Evolutionary conservation across 202 grass and related monocot species (phyloP).

Genomic region (Musa balbisiana): DNA sequence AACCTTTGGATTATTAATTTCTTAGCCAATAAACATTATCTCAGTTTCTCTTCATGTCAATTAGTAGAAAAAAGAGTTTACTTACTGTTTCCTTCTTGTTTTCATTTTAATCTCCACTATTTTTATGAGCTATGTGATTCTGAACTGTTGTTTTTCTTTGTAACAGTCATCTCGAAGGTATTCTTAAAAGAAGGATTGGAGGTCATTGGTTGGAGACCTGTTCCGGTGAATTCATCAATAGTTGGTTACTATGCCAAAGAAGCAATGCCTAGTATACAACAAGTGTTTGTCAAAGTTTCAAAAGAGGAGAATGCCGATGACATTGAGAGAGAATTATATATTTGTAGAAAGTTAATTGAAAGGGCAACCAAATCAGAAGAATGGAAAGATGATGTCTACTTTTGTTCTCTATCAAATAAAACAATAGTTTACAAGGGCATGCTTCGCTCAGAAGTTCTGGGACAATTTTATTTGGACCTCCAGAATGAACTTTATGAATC

Average conservation of each 20-base stretch:
- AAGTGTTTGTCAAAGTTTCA: conserved; percentile 77
- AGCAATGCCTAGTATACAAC: conserved; percentile 89
- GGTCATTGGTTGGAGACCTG: conserved; percentile 85
- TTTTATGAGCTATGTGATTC: conserved; percentile 4
- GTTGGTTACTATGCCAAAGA: conserved; percentile 88
- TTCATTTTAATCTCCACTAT: not conserved
- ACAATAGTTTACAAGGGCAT: conserved; percentile 99
- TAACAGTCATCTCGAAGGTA: conserved; percentile 66
- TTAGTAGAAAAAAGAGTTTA: not conserved
- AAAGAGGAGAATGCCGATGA: conserved; percentile 92
- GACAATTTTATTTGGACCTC: conserved; percentile 94
- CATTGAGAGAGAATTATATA: conserved; percentile 95
- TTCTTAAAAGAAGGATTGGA: conserved; percentile 86
- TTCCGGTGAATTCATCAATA: conserved; percentile 71
- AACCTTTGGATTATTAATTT: not conserved
- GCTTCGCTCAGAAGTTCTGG: conserved; percentile 94
- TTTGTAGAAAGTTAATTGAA: conserved; percentile 91
- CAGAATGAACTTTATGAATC: conserved; percentile 76
- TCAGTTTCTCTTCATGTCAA: not conserved
- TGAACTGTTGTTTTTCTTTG: conserved; percentile 35
- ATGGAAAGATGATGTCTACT: conserved; percentile 91
- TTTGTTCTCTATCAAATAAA: conserved; percentile 82
- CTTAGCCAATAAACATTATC: not conserved
- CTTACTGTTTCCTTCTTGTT: not conserved
- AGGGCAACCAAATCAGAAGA: conserved; percentile 47